Evolutionary conservation across 257 asterid species (phyloP).

Genomic region (Craterostigma plantagineum): DNA sequence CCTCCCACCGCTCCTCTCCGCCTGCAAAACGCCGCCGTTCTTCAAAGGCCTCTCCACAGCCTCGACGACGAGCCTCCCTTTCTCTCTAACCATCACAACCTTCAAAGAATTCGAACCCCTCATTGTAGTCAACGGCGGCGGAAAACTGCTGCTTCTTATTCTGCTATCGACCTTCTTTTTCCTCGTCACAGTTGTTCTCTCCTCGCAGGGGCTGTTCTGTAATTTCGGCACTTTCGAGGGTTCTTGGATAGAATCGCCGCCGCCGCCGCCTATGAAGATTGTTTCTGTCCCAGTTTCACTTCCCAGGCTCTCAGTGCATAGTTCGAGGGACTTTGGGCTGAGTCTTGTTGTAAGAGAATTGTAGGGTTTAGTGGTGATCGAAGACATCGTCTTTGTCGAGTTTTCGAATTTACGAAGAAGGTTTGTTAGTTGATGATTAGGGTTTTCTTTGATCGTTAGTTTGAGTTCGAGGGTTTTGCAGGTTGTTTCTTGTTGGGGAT

Average conservation of each 20-base stretch:
- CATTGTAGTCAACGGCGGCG: slow-evolving; percentile 78
- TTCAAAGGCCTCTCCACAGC: slow-evolving; percentile 45
- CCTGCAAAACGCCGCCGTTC: slow-evolving; percentile 27
- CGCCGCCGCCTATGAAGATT: no score
- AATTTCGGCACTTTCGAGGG: neutral
- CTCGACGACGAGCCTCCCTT: slow-evolving; percentile 49
- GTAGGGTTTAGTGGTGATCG: no score
- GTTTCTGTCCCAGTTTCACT: slow-evolving; percentile 1
- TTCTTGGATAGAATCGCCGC: neutral
- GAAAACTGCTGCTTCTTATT: slow-evolving; percentile 23
- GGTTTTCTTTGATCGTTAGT: no score
- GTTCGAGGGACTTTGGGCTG: slow-evolving; percentile 9
- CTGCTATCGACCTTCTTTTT: slow-evolving; percentile 1
- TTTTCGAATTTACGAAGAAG: no score
- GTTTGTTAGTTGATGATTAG: no score
- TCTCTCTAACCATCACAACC: slow-evolving; percentile 40
- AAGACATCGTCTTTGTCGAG: no score
- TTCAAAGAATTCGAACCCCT: slow-evolving; percentile 36
- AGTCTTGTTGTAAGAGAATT: slow-evolving; percentile 4
- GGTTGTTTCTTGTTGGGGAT: no score
- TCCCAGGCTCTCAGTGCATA: slow-evolving; percentile 5
- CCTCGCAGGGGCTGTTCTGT: neutral
- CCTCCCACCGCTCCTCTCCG: slow-evolving; percentile 64
- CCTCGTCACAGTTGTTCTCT: neutral
- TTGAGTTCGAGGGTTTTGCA: no score